Evolutionary conservation across 345 rosid species (phyloP).

Genomic region (Salix dunnii): DNA sequence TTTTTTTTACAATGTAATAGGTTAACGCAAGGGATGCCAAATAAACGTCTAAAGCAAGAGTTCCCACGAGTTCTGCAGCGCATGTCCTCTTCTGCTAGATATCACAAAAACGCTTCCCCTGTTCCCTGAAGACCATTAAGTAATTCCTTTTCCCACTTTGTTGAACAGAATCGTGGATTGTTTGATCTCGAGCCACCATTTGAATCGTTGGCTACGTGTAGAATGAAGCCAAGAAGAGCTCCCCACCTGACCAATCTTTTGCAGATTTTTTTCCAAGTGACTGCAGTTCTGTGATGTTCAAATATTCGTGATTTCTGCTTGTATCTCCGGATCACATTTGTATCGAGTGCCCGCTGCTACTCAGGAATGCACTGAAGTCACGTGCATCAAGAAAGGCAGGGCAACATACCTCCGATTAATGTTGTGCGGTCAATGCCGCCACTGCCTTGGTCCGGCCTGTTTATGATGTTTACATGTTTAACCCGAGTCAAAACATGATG

Average conservation of each 20-base stretch:
- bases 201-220: neutral
- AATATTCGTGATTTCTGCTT: neutral
- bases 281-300: constrained; percentile 7
- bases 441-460: neutral
- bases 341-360: neutral
- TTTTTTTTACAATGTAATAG: constrained; percentile 27
- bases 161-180: neutral
- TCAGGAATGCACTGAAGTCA: neutral
- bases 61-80: constrained; percentile 62
- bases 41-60: constrained; percentile 70
- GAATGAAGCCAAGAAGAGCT: constrained; percentile 9
- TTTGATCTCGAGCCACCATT: neutral
- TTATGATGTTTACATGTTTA: neutral
- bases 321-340: neutral
- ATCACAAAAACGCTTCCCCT: constrained; percentile 51
- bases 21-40: constrained; percentile 57
- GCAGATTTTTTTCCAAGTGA: constrained; percentile 7
- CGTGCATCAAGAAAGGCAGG: neutral
- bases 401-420: neutral
- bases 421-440: neutral
- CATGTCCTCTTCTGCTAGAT: constrained; percentile 79
- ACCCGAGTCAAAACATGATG: neutral
- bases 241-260: constrained; percentile 2
- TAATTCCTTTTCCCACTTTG: neutral
- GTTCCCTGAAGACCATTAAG: constrained; percentile 40